Evolutionary conservation across 2,329 filamentous ascomycete species (phyloP).

Genomic region (Scortechinia acanthostroma): DNA sequence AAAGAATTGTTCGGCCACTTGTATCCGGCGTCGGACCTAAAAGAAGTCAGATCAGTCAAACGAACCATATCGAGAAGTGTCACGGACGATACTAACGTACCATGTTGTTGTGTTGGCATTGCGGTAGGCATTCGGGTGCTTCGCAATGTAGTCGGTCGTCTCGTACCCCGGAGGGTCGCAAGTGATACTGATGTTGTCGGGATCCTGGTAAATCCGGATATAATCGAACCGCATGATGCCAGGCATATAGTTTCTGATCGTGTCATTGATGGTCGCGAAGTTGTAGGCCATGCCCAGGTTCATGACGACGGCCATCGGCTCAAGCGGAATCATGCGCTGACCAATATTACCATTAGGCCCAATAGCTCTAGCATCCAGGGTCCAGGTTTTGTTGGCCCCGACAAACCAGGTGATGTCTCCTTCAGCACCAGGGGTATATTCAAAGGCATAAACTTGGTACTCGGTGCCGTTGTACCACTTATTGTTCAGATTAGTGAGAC

Average conservation of each 20-base stretch:
- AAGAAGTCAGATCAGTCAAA: constrained; percentile 10
- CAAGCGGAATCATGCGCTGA: constrained; percentile 54
- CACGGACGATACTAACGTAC: constrained; percentile 29
- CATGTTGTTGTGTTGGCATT: constrained; percentile 60
- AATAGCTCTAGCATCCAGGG: constrained; percentile 46
- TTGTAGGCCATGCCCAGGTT: constrained; percentile 67
- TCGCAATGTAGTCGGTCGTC: constrained; percentile 60
- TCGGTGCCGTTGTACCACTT: constrained; percentile 59
- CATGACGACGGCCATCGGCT: constrained; percentile 61
- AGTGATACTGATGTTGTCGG: constrained; percentile 45
- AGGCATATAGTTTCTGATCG: constrained; percentile 43
- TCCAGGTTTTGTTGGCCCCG: constrained; percentile 58
- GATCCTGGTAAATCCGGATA: constrained; percentile 64
- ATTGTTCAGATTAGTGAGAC: constrained; percentile 52
- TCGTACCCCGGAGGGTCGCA: constrained; percentile 63
- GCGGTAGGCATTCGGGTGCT: constrained; percentile 51
- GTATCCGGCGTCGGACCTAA: constrained; percentile 38
- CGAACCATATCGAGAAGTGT: background rate
- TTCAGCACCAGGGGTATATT: constrained; percentile 49
- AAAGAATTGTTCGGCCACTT: constrained; percentile 54
- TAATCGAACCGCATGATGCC: constrained; percentile 65
- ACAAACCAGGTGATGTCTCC: constrained; percentile 66
- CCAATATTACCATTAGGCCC: constrained; percentile 67
- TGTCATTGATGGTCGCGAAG: constrained; percentile 55
- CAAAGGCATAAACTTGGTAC: constrained; percentile 57